These are phyloP conservation scores for Leishmania braziliensis DNA, from an alignment of 208 protist genomes.

Conservation along the genomic window DNA sequence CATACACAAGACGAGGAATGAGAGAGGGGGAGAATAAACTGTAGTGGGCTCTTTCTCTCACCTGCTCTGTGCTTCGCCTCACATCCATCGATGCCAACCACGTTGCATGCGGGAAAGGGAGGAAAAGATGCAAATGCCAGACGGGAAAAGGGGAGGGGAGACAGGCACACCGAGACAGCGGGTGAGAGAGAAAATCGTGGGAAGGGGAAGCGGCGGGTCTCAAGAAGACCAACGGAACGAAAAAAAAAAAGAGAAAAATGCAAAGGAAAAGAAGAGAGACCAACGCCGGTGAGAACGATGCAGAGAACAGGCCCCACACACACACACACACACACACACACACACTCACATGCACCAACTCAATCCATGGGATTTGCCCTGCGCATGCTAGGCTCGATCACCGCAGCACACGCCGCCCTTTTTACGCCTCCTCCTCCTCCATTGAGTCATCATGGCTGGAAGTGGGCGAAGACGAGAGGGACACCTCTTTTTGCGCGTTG, in stretches of 20 bases:
- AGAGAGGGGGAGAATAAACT: not conserved
- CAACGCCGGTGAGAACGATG: not conserved
- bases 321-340: no score
- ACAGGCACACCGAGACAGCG: not conserved
- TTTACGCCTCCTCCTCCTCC: not conserved
- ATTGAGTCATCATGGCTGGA: not conserved
- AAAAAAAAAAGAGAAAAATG: not conserved
- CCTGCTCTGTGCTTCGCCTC: not conserved
- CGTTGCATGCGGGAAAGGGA: not conserved
- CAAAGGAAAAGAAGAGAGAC: not conserved
- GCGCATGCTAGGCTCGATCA: not conserved
- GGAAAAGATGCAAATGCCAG: not conserved
- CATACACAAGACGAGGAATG: not conserved
- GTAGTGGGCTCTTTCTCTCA: not conserved
- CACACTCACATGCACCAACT: no score
- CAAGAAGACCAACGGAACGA: not conserved
- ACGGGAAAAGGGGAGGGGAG: not conserved
- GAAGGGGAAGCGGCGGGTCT: not conserved
- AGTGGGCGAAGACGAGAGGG: not conserved
- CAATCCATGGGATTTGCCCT: not conserved
- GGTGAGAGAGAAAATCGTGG: not conserved
- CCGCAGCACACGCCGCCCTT: not conserved
- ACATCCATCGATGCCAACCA: not conserved
- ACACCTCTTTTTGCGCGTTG: not conserved
- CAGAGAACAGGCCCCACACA: not conserved